Conservation (phyloP, 1,139 yeast species). For the Lodderomyces margitis region DNA sequence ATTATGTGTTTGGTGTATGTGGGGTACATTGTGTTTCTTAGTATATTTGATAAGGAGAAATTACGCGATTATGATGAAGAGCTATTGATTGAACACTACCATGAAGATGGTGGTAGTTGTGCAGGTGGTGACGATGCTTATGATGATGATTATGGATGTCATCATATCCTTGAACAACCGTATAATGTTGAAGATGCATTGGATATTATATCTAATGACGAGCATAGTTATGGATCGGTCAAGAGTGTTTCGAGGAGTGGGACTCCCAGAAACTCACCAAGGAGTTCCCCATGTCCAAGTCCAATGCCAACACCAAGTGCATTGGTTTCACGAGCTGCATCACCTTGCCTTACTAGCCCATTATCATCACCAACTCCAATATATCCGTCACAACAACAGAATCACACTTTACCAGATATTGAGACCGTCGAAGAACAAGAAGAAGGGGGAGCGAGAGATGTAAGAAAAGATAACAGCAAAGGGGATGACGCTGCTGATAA, state of each 20-base stretch:
- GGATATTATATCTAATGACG: constrained; percentile 23
- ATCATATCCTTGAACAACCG: constrained; percentile 17
- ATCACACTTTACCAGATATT: neutral
- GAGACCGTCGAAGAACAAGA: neutral
- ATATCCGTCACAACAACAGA: neutral
- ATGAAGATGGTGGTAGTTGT: constrained; percentile 10
- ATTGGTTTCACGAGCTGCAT: neutral
- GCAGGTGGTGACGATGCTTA: too few species aligned
- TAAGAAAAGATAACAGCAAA: too few species aligned
- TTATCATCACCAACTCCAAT: constrained; percentile 1
- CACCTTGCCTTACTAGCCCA: neutral
- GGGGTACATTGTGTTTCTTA: constrained; percentile 33
- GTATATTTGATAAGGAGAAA: constrained; percentile 20
- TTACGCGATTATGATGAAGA: constrained; percentile 16
- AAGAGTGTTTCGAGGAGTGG: constrained; percentile 9
- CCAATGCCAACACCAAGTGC: constrained; percentile 7
- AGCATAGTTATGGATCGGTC: constrained; percentile 11
- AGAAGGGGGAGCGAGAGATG: neutral
- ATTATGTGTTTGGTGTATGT: constrained; percentile 41
- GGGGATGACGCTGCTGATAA: neutral
- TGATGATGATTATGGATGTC: constrained; percentile 7
- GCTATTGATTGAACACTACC: constrained; percentile 11
- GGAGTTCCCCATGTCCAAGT: constrained; percentile 2
- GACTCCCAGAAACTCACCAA: constrained; percentile 7
- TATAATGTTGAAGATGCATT: constrained; percentile 29